Percentiles rank a stretch among this genome's conserved stretches.
These are phyloP conservation scores for Thraustochytrium striatum DNA, from an alignment of 352 stramenopile genomes.

Conservation along the genomic window DNA sequence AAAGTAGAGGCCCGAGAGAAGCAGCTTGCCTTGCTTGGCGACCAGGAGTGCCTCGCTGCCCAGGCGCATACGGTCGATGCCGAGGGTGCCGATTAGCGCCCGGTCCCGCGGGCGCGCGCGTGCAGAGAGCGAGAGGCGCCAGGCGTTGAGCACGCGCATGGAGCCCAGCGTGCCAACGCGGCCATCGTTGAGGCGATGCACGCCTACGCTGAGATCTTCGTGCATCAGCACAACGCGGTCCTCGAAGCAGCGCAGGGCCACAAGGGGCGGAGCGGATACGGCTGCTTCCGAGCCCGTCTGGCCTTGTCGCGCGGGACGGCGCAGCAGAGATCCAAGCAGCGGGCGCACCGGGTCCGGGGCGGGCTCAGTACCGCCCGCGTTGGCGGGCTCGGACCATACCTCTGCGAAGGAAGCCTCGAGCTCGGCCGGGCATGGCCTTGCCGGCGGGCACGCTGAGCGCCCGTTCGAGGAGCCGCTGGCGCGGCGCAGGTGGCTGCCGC, in stretches of 20 bases:
- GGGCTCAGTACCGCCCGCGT: background rate
- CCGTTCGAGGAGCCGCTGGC: background rate
- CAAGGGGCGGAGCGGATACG: background rate
- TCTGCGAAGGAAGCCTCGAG: background rate
- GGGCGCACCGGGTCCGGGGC: background rate
- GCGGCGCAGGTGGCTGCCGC: constrained; percentile 48
- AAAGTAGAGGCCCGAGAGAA: background rate
- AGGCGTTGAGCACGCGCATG: background rate
- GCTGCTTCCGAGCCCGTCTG: background rate
- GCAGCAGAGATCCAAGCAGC: background rate
- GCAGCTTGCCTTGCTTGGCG: constrained; percentile 41
- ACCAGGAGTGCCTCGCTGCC: background rate
- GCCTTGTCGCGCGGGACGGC: background rate
- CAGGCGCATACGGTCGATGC: background rate
- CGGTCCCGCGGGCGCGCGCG: constrained; percentile 16
- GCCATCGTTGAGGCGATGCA: constrained; percentile 4
- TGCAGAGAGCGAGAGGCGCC: constrained; percentile 4
- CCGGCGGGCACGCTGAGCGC: background rate
- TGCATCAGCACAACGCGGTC: constrained; percentile 25
- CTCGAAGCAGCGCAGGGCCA: background rate
- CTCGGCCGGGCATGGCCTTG: background rate
- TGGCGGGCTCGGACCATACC: constrained; percentile 30
- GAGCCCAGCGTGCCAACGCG: background rate
- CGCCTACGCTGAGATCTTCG: constrained; percentile 27
- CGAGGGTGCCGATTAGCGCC: background rate